A percentile compares a stretch with the other conserved stretches of the same genome.
Conservation (phyloP, 108 stramenopile species). For the Cyclotella baltica region DNA sequence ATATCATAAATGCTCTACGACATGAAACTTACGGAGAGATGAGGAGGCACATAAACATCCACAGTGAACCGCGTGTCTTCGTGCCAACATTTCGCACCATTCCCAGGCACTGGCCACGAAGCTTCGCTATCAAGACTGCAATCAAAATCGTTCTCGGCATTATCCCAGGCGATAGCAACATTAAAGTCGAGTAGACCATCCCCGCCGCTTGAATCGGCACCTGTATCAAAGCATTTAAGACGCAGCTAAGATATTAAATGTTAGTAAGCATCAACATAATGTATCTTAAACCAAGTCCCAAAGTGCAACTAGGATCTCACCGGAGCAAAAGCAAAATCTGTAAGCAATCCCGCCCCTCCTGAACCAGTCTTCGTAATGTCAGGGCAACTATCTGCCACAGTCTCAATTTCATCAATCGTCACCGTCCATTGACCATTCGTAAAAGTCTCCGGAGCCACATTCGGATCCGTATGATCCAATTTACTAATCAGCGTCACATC, state of each 20-base stretch:
- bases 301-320: background rate
- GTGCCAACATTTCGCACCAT: constrained; percentile 17
- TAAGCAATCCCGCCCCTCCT: background rate
- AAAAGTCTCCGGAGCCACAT: background rate
- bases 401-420: background rate
- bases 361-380: background rate
- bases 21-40: constrained; percentile 1
- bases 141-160: background rate
- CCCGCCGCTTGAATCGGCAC: background rate
- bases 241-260: constrained; percentile 2
- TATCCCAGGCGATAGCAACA: constrained; percentile 9
- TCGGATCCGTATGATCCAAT: background rate
- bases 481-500: background rate
- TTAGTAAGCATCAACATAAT: background rate
- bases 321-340: background rate
- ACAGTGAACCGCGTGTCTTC: background rate
- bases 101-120: constrained; percentile 8
- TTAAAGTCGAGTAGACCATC: constrained; percentile 27
- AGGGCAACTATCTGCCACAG: background rate
- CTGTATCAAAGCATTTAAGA: constrained; percentile 16
- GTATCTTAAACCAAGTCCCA: background rate
- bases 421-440: background rate
- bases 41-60: constrained; percentile 10
- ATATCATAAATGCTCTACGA: background rate
- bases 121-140: constrained; percentile 5